These are phyloP conservation scores for Porpolomopsis calyptriformis DNA, from an alignment of 768 basidiomycete species.

Conservation along the genomic window DNA sequence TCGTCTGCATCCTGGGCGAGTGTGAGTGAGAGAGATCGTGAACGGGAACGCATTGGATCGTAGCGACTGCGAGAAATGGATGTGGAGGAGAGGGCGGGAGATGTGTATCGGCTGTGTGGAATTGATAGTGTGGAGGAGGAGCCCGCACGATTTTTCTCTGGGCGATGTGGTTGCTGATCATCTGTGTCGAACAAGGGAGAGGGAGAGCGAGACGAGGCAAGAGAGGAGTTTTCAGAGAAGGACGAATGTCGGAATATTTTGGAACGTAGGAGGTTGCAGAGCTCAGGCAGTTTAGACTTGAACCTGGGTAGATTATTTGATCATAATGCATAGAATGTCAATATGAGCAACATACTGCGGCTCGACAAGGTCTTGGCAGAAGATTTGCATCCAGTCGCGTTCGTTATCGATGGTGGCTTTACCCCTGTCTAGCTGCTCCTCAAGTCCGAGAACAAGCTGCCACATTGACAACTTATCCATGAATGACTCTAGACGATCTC, in stretches of 20 bases:
- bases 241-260: conserved; percentile 62
- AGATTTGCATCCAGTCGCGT: conserved; percentile 66
- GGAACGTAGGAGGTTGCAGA: conserved; percentile 46
- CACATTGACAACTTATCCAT: conserved; percentile 75
- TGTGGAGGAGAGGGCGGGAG: conserved; percentile 5
- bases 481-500: conserved; percentile 55
- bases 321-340: too few relatives aligned
- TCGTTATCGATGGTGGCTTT: conserved; percentile 19
- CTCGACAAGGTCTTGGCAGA: conserved; percentile 59
- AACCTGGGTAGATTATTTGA: conserved; percentile 35
- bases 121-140: conserved; percentile 9
- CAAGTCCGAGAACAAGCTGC: conserved; percentile 47
- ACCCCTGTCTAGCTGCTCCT: conserved; percentile 10
- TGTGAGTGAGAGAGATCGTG: conserved; percentile 58
- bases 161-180: neutral
- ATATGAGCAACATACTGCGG: conserved; percentile 34
- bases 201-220: conserved; percentile 21
- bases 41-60: conserved; percentile 25
- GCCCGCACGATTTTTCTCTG: neutral
- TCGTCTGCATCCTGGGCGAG: conserved; percentile 51
- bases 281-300: conserved; percentile 37
- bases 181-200: conserved; percentile 16
- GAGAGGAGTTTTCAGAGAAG: conserved; percentile 36
- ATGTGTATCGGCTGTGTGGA: conserved; percentile 9
- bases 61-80: neutral